phyloP scores from a whole-genome alignment of 108 stramenopile genomes.

The Cyclotella atomus region DNA sequence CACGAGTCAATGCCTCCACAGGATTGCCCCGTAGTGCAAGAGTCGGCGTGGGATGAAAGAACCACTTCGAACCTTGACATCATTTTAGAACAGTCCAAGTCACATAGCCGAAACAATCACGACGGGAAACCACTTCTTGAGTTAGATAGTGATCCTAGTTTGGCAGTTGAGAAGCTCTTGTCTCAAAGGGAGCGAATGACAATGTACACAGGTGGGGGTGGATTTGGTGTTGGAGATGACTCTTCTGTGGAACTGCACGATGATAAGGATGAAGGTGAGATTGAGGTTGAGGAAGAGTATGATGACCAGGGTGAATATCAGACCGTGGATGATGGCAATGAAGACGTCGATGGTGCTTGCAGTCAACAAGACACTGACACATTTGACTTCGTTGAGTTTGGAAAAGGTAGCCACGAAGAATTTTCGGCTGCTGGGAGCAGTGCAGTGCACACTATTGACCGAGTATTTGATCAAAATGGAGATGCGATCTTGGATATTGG shows the following conservation, averaged over 20 bases:
- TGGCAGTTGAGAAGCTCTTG: conserved; percentile 29
- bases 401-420: conserved; percentile 15
- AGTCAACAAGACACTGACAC: conserved; percentile 4
- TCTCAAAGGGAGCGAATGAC: conserved; percentile 36
- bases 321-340: conserved; percentile 8
- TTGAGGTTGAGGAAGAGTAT: background rate
- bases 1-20: background rate
- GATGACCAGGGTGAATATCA: conserved; percentile 2
- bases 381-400: conserved; percentile 12
- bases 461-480: conserved; percentile 27
- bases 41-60: conserved; percentile 29
- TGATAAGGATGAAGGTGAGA: conserved; percentile 10
- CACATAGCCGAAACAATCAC: background rate
- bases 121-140: conserved; percentile 24
- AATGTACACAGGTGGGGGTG: conserved; percentile 24
- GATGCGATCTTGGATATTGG: conserved; percentile 43
- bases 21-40: background rate
- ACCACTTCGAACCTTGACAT: background rate
- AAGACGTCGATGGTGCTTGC: conserved; percentile 1
- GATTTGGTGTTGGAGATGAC: conserved; percentile 47
- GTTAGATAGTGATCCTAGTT: background rate
- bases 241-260: conserved; percentile 36
- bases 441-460: conserved; percentile 6
- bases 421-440: conserved; percentile 11
- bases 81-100: conserved; percentile 18